Evolutionary conservation across 2,329 filamentous ascomycete species (phyloP).

Genomic region (Fusarium anguioides): DNA sequence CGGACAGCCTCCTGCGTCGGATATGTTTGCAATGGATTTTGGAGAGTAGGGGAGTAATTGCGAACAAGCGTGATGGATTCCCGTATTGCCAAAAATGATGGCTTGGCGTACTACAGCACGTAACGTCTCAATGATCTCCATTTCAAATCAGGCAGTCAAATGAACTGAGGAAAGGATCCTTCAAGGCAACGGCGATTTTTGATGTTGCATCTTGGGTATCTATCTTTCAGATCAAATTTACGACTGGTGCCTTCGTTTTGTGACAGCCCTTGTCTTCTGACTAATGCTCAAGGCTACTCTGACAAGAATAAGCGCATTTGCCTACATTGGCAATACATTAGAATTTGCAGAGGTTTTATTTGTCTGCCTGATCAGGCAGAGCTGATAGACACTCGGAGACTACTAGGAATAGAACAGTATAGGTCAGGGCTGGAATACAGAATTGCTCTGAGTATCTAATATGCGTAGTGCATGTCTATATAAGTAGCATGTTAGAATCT

Average conservation of each 20-base stretch:
- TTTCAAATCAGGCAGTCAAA: background rate
- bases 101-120: background rate
- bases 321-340: too few relatives aligned
- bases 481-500: background rate
- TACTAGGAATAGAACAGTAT: background rate
- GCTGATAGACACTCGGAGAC: accelerated
- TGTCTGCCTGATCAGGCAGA: conserved; percentile 23
- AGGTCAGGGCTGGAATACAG: accelerated
- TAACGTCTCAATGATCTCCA: background rate
- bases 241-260: background rate
- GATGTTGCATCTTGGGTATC: background rate
- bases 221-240: background rate
- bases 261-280: too few relatives aligned
- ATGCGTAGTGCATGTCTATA: background rate
- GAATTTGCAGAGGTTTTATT: background rate
- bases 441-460: background rate
- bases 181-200: background rate
- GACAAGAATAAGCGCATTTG: too few relatives aligned
- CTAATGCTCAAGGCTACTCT: too few relatives aligned
- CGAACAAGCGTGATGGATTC: too few relatives aligned
- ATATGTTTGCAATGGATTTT: conserved; percentile 34
- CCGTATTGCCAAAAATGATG: too few relatives aligned
- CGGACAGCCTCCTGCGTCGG: conserved; percentile 24
- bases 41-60: too few relatives aligned
- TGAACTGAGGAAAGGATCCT: background rate